A percentile compares a stretch with the other conserved stretches of the same genome.
Conservation (phyloP, 352 stramenopile genomes). For the Phytophthora citrophthora region DNA sequence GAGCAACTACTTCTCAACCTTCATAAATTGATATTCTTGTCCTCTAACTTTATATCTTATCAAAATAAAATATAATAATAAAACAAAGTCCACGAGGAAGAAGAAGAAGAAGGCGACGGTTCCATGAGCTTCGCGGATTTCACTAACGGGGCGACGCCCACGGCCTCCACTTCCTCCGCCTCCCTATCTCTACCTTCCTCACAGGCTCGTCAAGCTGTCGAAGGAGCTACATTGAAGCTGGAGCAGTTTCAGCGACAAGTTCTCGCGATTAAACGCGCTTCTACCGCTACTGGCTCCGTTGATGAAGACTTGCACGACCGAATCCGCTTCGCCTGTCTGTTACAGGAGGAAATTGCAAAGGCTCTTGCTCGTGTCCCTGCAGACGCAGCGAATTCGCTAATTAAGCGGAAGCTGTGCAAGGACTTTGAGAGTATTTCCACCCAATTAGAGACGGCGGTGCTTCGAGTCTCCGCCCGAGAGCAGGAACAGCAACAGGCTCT, state of each 20-base stretch:
- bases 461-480: constrained; percentile 70
- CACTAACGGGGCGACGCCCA: constrained; percentile 26
- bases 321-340: constrained; percentile 83
- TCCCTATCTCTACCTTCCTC: constrained; percentile 25
- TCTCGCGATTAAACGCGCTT: constrained; percentile 74
- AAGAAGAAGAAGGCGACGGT: not conserved
- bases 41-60: too few species aligned
- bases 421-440: constrained; percentile 83
- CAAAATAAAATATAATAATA: too few species aligned
- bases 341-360: constrained; percentile 85
- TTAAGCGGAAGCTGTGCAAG: constrained; percentile 84
- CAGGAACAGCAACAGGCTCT: constrained; percentile 65
- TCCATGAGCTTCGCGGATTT: constrained; percentile 79
- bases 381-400: constrained; percentile 65
- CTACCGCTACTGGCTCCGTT: constrained; percentile 31
- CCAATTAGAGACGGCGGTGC: constrained; percentile 71
- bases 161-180: constrained; percentile 1
- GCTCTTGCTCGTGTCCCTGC: constrained; percentile 60
- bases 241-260: constrained; percentile 88
- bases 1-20: too few species aligned
- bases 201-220: constrained; percentile 57
- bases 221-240: constrained; percentile 76
- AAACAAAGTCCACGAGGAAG: not conserved
- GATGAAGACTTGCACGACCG: constrained; percentile 86
- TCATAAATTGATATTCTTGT: too few species aligned